phyloP scores from a whole-genome alignment of 352 stramenopile species.

The Pythium angustatum region DNA sequence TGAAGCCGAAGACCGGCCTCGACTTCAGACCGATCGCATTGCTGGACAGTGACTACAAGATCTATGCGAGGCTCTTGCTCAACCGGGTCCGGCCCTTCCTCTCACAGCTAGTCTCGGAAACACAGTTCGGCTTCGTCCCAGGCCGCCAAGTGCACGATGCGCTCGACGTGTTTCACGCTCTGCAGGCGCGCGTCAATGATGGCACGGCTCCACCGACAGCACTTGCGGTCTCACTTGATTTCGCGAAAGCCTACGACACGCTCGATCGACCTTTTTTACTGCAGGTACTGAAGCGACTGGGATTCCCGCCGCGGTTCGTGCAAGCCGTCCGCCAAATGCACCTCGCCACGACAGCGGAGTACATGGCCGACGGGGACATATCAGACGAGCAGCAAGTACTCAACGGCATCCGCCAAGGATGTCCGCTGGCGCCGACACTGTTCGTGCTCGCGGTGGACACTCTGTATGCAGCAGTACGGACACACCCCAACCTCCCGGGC shows the following conservation, averaged over 20 bases:
- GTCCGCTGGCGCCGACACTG: background rate
- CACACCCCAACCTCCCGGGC: background rate
- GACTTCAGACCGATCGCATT: no score
- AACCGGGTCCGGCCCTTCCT: background rate
- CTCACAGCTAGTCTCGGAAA: background rate
- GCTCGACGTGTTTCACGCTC: background rate
- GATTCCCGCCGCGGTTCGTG: background rate
- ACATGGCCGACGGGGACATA: background rate
- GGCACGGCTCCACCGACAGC: background rate
- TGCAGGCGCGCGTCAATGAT: background rate
- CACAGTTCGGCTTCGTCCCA: slow-evolving; percentile 6
- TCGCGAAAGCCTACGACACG: slow-evolving; percentile 1
- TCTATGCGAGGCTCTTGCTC: no score
- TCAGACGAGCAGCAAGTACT: background rate
- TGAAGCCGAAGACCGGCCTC: no score
- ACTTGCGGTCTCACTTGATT: background rate
- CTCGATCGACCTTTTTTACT: slow-evolving; percentile 2
- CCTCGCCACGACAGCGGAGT: background rate
- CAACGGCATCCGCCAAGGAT: slow-evolving; percentile 14
- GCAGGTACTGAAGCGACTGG: background rate
- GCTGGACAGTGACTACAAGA: no score
- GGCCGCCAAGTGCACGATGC: slow-evolving; percentile 5
- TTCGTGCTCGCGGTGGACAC: background rate
- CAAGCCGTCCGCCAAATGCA: background rate
- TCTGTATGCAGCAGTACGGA: background rate